Base-by-base conservation (phyloP, 2,329 filamentous ascomycete species). In the Allantophomopsis cytisporea region DNA sequence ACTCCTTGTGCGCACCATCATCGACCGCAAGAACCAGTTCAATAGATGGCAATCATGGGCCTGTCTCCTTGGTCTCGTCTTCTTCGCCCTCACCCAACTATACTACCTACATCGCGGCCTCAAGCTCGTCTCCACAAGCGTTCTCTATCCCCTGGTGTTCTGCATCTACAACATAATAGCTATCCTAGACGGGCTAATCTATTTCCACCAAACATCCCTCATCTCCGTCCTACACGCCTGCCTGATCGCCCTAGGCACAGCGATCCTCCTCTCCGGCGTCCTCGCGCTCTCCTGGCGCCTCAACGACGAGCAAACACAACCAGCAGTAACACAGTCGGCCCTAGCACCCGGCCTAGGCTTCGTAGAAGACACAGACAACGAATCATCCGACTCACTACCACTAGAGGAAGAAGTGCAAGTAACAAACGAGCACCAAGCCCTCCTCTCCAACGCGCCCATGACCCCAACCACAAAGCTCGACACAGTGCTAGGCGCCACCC, bases 91-190 rank as follows among this genome's bases (percentile, higher is more conserved):
- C 35, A 83, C 79, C 35, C 91, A 98, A 60, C 73, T 98, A 5
- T 98, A 94, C 62, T 96, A 93, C 60, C 75, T 98, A 44, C 91
- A 98, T 56, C 76, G 85, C 34, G 91, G 91, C 39, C 71, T 98
- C 45, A 94, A 94, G 61, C 71, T 98, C 39, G 87, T 93, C 59
- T 95, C 88, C 40, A 96, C 91, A 16, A 94, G 86, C 52, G 82
- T 96, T 45, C 70, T 98, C 49, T 98, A 98, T 60, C 91, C 91
- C 5, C 80, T 96, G 50, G 88, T 96, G 31, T 98, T 98, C 62
- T 98, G 91, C 69, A 77, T 96, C 47, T 98, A 96, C 70, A 98
- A 98, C 68, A 94, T 98, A 54, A 88, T 96, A 54, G 91, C 91
- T 48, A 98, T 98, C 50, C 68, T 96, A 49, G 91, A 98, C 60